Conservation (phyloP, 169 alveolate genomes). For the Cystoisospora suis region DNA sequence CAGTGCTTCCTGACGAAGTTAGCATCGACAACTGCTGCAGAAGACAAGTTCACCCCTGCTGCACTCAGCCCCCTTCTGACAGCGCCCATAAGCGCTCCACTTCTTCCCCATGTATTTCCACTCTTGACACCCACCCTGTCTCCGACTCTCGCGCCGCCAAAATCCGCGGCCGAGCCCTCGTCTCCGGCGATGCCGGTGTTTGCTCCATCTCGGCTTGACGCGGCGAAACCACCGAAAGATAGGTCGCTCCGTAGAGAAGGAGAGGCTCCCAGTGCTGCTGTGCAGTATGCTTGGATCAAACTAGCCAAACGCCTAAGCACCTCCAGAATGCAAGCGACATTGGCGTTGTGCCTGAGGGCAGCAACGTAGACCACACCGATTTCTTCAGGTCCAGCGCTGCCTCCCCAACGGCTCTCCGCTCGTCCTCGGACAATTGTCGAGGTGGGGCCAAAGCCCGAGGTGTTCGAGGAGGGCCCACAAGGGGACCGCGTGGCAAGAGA, state of each 20-base stretch:
- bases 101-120: background rate
- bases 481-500: background rate
- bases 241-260: background rate
- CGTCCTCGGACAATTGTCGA: slow-evolving; percentile 3
- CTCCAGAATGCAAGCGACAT: slow-evolving; percentile 24
- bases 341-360: slow-evolving; percentile 9
- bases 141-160: background rate
- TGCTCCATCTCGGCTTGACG: background rate
- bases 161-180: background rate
- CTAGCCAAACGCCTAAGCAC: slow-evolving; percentile 12
- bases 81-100: slow-evolving; percentile 1
- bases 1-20: slow-evolving; percentile 53
- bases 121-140: background rate
- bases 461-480: background rate
- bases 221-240: background rate
- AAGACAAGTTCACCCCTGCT: background rate
- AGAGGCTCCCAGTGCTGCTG: background rate
- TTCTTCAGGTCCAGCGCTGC: background rate
- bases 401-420: background rate
- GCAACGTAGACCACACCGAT: slow-evolving; percentile 10
- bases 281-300: slow-evolving; percentile 10
- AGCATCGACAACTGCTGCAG: slow-evolving; percentile 13
- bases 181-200: background rate
- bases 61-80: background rate
- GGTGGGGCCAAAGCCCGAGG: background rate